These are phyloP conservation scores for Cicer chorassanicum DNA, from an alignment of 306 rosid species.

Conservation along the genomic window DNA sequence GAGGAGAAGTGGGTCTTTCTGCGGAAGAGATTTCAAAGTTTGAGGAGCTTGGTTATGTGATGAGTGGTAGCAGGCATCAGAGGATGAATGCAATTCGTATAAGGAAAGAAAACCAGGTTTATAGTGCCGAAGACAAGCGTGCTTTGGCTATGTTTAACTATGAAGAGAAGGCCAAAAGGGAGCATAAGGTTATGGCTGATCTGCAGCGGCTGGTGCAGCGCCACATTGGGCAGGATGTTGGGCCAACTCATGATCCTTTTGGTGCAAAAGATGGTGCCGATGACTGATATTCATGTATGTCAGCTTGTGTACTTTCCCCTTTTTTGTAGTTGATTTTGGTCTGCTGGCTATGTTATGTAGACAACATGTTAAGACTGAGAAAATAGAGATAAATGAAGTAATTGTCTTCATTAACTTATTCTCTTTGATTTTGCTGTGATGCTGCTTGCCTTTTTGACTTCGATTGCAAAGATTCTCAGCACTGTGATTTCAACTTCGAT, in stretches of 20 bases:
- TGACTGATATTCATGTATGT: conserved; percentile 54
- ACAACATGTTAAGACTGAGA: not conserved
- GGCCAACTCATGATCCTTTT: conserved; percentile 93
- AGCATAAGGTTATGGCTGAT: conserved; percentile 98
- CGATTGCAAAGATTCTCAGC: too few species aligned
- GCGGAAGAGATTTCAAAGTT: conserved; percentile 91
- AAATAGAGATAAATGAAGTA: not conserved
- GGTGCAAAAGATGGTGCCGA: conserved; percentile 66
- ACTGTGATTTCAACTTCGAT: too few species aligned
- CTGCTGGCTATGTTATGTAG: conserved; percentile 20
- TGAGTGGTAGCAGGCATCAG: conserved; percentile 99
- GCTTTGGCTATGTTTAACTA: conserved; percentile 97
- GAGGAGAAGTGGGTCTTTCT: conserved; percentile 99
- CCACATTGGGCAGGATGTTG: conserved; percentile 96
- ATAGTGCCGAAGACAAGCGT: conserved; percentile 96
- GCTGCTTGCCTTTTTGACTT: too few species aligned
- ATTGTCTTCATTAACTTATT: not conserved
- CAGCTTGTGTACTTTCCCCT: conserved; percentile 16
- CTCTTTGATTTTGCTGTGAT: too few species aligned
- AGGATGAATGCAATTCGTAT: conserved; percentile 99
- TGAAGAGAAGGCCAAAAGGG: conserved; percentile 93
- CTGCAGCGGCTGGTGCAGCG: conserved; percentile 93
- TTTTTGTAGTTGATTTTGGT: conserved; percentile 9
- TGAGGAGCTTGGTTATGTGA: conserved; percentile 88
- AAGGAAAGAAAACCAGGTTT: conserved; percentile 97